Evolutionary conservation across 2,329 filamentous ascomycete species (phyloP).

Genomic region (Apiospora marii): DNA sequence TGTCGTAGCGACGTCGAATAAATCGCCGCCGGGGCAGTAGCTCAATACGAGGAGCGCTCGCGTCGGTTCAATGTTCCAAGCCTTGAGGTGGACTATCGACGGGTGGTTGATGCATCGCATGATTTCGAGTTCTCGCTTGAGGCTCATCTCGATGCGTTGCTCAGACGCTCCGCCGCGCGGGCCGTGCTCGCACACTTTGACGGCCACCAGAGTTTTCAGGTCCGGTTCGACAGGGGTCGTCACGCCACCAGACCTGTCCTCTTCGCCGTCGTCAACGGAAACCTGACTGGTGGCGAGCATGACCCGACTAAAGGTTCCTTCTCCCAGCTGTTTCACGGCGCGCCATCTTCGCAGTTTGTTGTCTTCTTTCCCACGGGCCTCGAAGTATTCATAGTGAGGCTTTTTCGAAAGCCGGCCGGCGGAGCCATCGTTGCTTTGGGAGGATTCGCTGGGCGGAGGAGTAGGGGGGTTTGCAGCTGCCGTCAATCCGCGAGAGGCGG

Average conservation of each 20-base stretch:
- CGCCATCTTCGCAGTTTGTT: constrained; percentile 80
- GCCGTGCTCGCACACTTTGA: constrained; percentile 96
- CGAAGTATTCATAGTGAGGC: constrained; percentile 68
- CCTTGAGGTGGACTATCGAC: constrained; percentile 88
- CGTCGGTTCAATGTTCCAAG: constrained; percentile 85
- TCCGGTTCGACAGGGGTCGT: constrained; percentile 53
- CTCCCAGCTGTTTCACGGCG: constrained; percentile 80
- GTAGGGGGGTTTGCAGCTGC: constrained; percentile 73
- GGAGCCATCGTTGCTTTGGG: constrained; percentile 53
- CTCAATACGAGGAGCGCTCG: constrained; percentile 86
- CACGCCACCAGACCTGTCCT: constrained; percentile 46
- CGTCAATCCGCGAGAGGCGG: constrained; percentile 77
- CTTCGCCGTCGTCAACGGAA: constrained; percentile 55
- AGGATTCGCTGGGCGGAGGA: constrained; percentile 81
- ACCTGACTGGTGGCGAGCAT: constrained; percentile 87
- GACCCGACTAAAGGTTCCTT: constrained; percentile 95
- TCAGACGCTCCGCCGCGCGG: constrained; percentile 93
- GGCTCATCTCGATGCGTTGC: constrained; percentile 88
- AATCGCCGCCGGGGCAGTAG: constrained; percentile 92
- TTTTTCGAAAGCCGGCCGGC: constrained; percentile 53
- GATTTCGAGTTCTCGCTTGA: constrained; percentile 95
- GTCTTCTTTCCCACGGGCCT: constrained; percentile 71
- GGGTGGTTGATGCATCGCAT: constrained; percentile 89
- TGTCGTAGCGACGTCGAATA: constrained; percentile 89
- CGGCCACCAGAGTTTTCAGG: constrained; percentile 85